Conservation (phyloP, 495 filamentous ascomycete genomes). For the Penicillium odoratum region DNA sequence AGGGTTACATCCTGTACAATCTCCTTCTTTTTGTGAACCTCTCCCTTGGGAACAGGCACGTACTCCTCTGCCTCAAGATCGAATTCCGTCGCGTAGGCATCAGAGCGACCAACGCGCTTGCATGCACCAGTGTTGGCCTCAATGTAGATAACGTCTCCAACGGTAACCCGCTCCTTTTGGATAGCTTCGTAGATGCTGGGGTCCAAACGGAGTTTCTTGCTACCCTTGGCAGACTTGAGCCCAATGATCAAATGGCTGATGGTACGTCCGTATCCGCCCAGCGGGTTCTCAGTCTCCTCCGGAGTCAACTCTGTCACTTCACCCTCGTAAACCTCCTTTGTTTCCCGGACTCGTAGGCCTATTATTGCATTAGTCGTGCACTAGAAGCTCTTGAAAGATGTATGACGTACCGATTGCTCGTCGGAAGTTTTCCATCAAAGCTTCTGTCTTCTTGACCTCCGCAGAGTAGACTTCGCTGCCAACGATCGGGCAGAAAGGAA, state of each 20-base stretch:
- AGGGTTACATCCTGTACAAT: slow-evolving; percentile 98
- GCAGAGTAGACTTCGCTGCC: slow-evolving; percentile 96
- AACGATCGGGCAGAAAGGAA: slow-evolving; percentile 95
- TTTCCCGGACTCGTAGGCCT: slow-evolving; percentile 90
- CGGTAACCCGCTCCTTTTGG: slow-evolving; percentile 93
- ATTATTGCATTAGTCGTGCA: slow-evolving; percentile 19
- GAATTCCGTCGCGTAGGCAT: slow-evolving; percentile 97
- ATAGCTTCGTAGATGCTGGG: slow-evolving; percentile 98
- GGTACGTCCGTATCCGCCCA: slow-evolving; percentile 91
- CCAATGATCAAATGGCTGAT: slow-evolving; percentile 88
- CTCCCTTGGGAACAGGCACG: slow-evolving; percentile 96
- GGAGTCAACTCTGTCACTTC: slow-evolving; percentile 95
- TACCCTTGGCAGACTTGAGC: slow-evolving; percentile 86
- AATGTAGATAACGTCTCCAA: slow-evolving; percentile 98
- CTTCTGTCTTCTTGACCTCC: slow-evolving; percentile 98
- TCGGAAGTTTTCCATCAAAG: slow-evolving; percentile 97
- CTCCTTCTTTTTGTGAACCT: slow-evolving; percentile 99
- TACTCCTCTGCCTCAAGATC: slow-evolving; percentile 98
- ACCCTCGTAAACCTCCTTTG: slow-evolving; percentile 96
- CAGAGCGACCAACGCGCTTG: slow-evolving; percentile 91
- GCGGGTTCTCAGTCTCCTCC: slow-evolving; percentile 96
- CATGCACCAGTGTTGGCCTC: slow-evolving; percentile 97
- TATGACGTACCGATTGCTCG: slow-evolving; percentile 74
- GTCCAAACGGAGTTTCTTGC: slow-evolving; percentile 94
- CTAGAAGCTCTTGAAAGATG: slow-evolving; percentile 1